phyloP scores from a whole-genome alignment of 176 grass and related monocot genomes.

The Oryza brachyantha region DNA sequence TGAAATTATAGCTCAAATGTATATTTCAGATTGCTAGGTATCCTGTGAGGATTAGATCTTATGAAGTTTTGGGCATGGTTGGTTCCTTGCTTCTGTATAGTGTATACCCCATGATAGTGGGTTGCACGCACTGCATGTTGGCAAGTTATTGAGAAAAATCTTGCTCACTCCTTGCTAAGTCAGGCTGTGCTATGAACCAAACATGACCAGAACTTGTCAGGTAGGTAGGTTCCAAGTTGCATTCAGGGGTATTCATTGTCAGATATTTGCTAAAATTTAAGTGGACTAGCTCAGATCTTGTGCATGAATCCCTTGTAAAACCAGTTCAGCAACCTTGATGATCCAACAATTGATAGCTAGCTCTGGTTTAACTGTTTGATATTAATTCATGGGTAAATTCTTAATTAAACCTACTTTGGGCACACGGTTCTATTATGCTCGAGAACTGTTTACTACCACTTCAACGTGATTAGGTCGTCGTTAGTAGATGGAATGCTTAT shows the following conservation, averaged over 20 bases:
- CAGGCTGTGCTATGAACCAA: background rate
- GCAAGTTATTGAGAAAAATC: background rate
- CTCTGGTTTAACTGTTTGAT: no score
- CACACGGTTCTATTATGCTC: no score
- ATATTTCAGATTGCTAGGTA: background rate
- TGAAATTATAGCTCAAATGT: background rate
- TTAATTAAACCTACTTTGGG: no score
- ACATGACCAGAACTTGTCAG: background rate
- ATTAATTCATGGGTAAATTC: no score
- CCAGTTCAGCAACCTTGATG: no score
- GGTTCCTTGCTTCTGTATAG: background rate
- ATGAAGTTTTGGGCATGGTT: background rate
- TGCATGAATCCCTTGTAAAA: no score
- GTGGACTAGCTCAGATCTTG: no score
- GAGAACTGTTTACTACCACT: no score
- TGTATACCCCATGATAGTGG: background rate
- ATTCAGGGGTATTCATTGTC: background rate
- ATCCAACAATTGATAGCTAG: no score
- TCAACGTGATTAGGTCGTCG: no score
- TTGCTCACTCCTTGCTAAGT: background rate
- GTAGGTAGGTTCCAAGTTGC: background rate
- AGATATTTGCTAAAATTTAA: no score
- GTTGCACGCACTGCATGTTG: background rate
- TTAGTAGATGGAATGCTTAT: no score
- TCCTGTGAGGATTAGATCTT: background rate